Percentiles rank a stretch among this genome's conserved stretches.
These are phyloP conservation scores for Pichia rugopelliculosa DNA, from an alignment of 805 yeast species.

Conservation along the genomic window DNA sequence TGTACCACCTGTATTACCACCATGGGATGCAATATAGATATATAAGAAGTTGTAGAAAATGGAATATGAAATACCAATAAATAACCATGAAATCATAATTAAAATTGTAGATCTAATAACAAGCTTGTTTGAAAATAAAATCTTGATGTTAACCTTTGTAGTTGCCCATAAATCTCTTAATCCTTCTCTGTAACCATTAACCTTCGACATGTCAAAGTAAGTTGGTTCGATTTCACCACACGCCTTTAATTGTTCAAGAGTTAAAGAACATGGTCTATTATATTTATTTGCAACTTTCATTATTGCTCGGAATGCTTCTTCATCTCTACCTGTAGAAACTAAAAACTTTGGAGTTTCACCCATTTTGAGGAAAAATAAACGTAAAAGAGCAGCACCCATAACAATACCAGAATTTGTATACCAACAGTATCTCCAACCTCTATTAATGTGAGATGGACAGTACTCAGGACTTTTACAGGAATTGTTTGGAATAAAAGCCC, in stretches of 20 bases:
- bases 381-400: constrained; percentile 38
- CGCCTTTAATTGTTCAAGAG: constrained; percentile 38
- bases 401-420: constrained; percentile 49
- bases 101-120: constrained; percentile 41
- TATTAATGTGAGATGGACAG: constrained; percentile 40
- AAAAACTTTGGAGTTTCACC: constrained; percentile 52
- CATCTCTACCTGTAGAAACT: constrained; percentile 45
- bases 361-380: constrained; percentile 38
- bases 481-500: constrained; percentile 47
- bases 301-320: constrained; percentile 37
- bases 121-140: constrained; percentile 39
- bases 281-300: constrained; percentile 41
- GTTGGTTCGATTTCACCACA: constrained; percentile 36
- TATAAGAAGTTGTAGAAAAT: constrained; percentile 49
- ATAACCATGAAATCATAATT: constrained; percentile 44
- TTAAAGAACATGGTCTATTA: constrained; percentile 32
- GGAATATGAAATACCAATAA: constrained; percentile 53
- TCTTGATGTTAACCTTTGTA: constrained; percentile 33
- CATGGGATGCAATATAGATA: constrained; percentile 42
- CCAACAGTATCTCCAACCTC: constrained; percentile 59
- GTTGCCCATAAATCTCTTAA: constrained; percentile 23
- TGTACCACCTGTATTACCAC: constrained; percentile 38
- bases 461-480: constrained; percentile 37
- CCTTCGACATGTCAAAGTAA: constrained; percentile 15
- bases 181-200: constrained; percentile 17